A percentile compares a stretch with the other conserved stretches of the same genome.
Conservation (phyloP, 2,329 filamentous ascomycete species). For the Sporothrix brunneoviolacea region DNA sequence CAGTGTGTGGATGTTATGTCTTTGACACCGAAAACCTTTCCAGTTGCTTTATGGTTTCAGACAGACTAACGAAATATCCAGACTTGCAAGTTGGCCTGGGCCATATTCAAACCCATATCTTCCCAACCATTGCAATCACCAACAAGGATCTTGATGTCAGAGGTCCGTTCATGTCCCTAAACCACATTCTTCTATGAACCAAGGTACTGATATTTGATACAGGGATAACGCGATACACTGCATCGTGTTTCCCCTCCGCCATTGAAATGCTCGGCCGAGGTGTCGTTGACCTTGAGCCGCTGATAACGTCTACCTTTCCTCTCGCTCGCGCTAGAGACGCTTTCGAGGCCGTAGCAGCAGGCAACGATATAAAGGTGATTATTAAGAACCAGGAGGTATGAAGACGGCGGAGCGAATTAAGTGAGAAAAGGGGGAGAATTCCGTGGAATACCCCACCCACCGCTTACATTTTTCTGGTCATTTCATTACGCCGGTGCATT, state of each 20-base stretch:
- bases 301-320: constrained; percentile 71
- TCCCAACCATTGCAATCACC: constrained; percentile 86
- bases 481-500: no score
- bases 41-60: no score
- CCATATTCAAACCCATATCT: constrained; percentile 66
- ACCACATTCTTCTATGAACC: constrained; percentile 26
- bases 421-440: no score
- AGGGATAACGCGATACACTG: constrained; percentile 74
- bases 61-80: no score
- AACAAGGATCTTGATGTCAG: constrained; percentile 81
- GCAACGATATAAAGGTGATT: constrained; percentile 65
- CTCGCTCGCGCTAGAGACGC: constrained; percentile 81
- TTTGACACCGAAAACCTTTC: no score
- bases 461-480: no score
- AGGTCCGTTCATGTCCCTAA: no score
- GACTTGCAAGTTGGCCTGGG: constrained; percentile 89
- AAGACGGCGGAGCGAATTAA: no score
- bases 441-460: no score
- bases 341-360: constrained; percentile 77
- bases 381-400: constrained; percentile 31
- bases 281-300: constrained; percentile 70
- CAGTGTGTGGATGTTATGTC: no score
- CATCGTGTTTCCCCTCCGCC: constrained; percentile 79
- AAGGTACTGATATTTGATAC: neutral
- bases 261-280: constrained; percentile 67